Conservation (phyloP, 2,329 filamentous ascomycete genomes). For the Pleomassaria siparia region DNA sequence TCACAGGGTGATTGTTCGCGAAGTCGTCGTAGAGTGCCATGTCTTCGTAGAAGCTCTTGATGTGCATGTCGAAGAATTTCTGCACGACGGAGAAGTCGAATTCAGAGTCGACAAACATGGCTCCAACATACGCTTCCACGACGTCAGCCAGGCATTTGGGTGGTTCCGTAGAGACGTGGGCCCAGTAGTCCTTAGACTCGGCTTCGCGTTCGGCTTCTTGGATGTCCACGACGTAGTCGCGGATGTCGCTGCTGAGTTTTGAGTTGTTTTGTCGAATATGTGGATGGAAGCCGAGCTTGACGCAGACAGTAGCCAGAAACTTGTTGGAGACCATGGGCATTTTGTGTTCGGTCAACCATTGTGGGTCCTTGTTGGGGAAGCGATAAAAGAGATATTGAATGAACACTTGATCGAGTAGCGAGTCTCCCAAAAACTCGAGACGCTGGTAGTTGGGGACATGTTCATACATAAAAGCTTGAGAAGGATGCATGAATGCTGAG, state of each 20-base stretch:
- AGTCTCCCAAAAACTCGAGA: conserved; percentile 88
- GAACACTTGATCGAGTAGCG: conserved; percentile 81
- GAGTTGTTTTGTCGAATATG: conserved; percentile 62
- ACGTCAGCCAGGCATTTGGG: conserved; percentile 83
- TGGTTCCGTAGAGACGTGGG: conserved; percentile 55
- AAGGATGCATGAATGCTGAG: conserved; percentile 87
- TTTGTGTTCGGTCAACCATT: conserved; percentile 98
- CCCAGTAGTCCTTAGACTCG: conserved; percentile 68
- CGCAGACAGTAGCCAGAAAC: conserved; percentile 81
- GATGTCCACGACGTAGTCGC: conserved; percentile 60
- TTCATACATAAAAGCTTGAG: conserved; percentile 73
- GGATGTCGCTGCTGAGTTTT: conserved; percentile 54
- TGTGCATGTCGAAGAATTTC: conserved; percentile 72
- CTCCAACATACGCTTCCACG: conserved; percentile 85
- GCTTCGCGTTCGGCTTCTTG: conserved; percentile 53
- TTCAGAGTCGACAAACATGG: conserved; percentile 84
- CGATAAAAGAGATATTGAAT: conserved; percentile 79
- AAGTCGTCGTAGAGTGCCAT: conserved; percentile 87
- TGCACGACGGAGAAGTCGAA: conserved; percentile 77
- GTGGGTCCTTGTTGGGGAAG: conserved; percentile 79
- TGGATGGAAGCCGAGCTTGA: conserved; percentile 74
- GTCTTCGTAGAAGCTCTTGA: conserved; percentile 78
- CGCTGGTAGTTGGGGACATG: conserved; percentile 86
- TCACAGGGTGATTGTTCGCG: no score
- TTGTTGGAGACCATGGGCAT: conserved; percentile 99